Conservation (phyloP, 805 yeast species). For the Saccharomycopsis fibuligera region DNA sequence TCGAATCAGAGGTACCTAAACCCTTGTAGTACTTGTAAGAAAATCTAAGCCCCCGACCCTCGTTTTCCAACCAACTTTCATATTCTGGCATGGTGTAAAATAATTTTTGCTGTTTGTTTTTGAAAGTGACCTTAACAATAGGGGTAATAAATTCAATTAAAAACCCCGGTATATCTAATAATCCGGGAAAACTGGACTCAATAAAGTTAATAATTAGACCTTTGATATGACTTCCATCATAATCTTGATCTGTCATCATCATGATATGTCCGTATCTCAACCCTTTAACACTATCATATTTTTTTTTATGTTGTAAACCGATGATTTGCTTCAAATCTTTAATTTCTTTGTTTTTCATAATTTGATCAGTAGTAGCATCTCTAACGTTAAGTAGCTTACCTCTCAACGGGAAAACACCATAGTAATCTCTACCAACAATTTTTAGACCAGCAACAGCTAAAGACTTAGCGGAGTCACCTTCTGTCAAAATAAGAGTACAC, state of each 20-base stretch:
- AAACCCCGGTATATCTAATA: constrained; percentile 85
- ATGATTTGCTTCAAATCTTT: constrained; percentile 92
- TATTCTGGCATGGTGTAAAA: constrained; percentile 96
- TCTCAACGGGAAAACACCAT: constrained; percentile 91
- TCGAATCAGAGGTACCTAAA: constrained; percentile 86
- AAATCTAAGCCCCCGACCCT: constrained; percentile 72
- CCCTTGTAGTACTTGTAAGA: constrained; percentile 96
- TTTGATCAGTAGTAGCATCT: constrained; percentile 95
- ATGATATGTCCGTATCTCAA: constrained; percentile 92
- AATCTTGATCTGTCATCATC: constrained; percentile 99
- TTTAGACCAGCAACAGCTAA: constrained; percentile 90
- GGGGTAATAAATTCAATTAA: constrained; percentile 93
- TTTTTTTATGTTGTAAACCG: constrained; percentile 90
- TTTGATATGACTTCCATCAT: constrained; percentile 96
- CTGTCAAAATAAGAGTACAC: constrained; percentile 90
- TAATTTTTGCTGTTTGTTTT: constrained; percentile 49
- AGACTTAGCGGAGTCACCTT: constrained; percentile 93
- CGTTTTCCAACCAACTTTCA: constrained; percentile 85
- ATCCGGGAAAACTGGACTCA: constrained; percentile 91
- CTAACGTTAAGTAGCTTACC: constrained; percentile 94
- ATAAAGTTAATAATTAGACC: constrained; percentile 90
- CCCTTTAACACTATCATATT: constrained; percentile 63
- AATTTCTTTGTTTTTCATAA: constrained; percentile 87
- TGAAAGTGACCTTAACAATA: constrained; percentile 81
- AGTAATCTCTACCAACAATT: constrained; percentile 90